Evolutionary conservation across 2,329 filamentous ascomycete species (phyloP), one percentile per base, ranked within the genome.

Genomic region (Penicillium sp.): DNA sequence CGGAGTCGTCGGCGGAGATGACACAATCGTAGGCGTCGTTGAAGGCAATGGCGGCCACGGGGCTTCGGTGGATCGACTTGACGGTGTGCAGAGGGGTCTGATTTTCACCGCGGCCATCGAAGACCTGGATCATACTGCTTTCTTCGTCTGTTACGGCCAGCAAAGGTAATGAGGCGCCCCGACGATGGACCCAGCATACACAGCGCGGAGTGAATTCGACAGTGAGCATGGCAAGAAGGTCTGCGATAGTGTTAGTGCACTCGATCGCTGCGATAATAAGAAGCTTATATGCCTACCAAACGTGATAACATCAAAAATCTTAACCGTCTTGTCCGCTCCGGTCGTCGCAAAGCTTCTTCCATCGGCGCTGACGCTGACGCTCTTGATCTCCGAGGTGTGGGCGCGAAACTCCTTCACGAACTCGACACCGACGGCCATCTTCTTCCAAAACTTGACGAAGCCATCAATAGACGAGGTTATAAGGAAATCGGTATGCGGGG

Each of bases 381-480:
- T 85, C 53, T 77, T 82, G 64, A 97, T 88, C 64, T 94, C 88
- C 45, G 88, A 87, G 50, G 80, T 77, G 70, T 98, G 94, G 6
- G 93, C 90, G 64, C 84, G 85, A 73, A 95, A 98, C 72, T 98
- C 90, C 72, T 98, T 98, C 46, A 97, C 91, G 64, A 98, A 98
- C 72, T 98, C 94, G 51, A 98, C 87, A 1, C 88, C 88, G 31
- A 87, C 83, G 2, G 82, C 84, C 56, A 87, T 80, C 73, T 98
- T 98, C 74, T 98, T 98, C 93, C 93, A 98, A 69, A 98, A 98
- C 70, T 98, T 98, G 60, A 97, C 91, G 0, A 90, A 85, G n/a
- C 94, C 94, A 65, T 98, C 93, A 38, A 87, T 74, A 0, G 91
- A 97, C 53, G 87, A 88, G 1, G 93, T 98, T 54, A 98, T 93